Percentiles rank a stretch among this genome's conserved stretches.
Evolutionary conservation across 257 asterid genomes (phyloP).

Genomic region (Nicotiana obtusifolia): DNA sequence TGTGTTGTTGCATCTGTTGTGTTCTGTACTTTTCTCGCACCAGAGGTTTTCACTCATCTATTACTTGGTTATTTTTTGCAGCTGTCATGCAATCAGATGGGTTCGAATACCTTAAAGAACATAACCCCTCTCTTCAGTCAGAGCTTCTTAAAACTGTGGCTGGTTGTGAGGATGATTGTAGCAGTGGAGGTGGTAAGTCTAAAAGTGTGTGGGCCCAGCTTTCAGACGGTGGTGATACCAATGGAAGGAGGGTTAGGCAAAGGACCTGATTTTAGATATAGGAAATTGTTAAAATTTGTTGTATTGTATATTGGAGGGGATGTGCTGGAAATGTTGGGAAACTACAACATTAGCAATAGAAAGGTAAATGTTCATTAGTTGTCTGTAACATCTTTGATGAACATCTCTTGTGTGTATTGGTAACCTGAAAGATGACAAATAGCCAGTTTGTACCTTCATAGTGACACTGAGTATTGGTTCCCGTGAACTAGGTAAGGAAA

Average conservation of each 20-base stretch:
- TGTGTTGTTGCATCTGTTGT: not conserved
- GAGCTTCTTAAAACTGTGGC: conserved; percentile 89
- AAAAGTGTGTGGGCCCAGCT: conserved; percentile 94
- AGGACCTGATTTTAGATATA: conserved; percentile 47
- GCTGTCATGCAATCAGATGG: conserved; percentile 96
- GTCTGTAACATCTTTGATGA: not conserved
- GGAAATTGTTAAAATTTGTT: conserved; percentile 26
- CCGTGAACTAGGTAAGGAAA: not conserved
- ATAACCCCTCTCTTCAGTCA: conserved; percentile 68
- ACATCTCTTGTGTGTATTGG: not conserved
- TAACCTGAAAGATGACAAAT: not conserved
- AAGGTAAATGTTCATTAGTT: conserved; percentile 5
- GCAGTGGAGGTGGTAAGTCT: conserved; percentile 85
- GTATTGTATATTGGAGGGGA: conserved; percentile 15
- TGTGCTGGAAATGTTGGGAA: not conserved
- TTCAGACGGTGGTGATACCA: conserved; percentile 87
- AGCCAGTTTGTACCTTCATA: not conserved
- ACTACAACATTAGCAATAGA: not conserved
- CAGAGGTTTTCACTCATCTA: not conserved
- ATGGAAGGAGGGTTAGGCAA: conserved; percentile 85
- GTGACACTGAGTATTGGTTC: not conserved
- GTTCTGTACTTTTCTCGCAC: not conserved
- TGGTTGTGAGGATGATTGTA: conserved; percentile 86
- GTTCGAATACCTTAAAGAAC: conserved; percentile 76
- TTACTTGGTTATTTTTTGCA: conserved; percentile 24